phyloP scores from a whole-genome alignment of 2,329 filamentous ascomycete genomes.

The Sarocladium brachiariae region DNA sequence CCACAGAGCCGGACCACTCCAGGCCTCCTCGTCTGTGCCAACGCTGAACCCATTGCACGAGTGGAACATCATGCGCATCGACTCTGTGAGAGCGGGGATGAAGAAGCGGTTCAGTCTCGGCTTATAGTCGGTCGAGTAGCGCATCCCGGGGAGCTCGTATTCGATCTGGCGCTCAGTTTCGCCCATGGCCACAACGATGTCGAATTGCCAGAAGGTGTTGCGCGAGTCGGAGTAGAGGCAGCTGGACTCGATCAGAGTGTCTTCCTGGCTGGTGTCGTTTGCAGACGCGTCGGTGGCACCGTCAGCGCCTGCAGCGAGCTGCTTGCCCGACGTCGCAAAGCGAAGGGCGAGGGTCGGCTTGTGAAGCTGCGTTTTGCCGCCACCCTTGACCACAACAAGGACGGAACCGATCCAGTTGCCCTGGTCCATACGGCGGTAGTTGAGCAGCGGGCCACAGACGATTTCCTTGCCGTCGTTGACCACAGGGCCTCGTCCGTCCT shows the following conservation, averaged over 20 bases:
- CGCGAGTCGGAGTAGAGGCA: slow-evolving; percentile 58
- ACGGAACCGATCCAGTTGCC: slow-evolving; percentile 78
- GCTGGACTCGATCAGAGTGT: slow-evolving; percentile 27
- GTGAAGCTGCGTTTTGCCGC: slow-evolving; percentile 49
- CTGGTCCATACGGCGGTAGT: slow-evolving; percentile 70
- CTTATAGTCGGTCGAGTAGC: slow-evolving; percentile 50
- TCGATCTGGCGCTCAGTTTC: slow-evolving; percentile 66
- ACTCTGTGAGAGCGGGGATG: slow-evolving; percentile 73
- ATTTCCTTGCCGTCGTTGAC: slow-evolving; percentile 49
- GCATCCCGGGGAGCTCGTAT: slow-evolving; percentile 65
- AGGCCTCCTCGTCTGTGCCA: slow-evolving; percentile 75
- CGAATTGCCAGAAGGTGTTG: slow-evolving; percentile 92
- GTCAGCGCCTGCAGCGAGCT: slow-evolving; percentile 18
- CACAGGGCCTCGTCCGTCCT: slow-evolving; percentile 14
- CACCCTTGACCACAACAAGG: slow-evolving; percentile 71
- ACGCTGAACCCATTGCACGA: slow-evolving; percentile 96
- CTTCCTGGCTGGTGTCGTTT: slow-evolving; percentile 36
- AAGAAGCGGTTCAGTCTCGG: slow-evolving; percentile 66
- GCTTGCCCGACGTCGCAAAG: slow-evolving; percentile 25
- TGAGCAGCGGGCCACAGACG: slow-evolving; percentile 66
- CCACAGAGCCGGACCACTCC: slow-evolving; percentile 90
- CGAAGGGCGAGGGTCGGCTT: slow-evolving; percentile 54
- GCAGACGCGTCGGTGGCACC: slow-evolving; percentile 19
- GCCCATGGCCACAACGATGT: slow-evolving; percentile 69
- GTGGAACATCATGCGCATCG: slow-evolving; percentile 98